These are phyloP conservation scores for Alternaria dauci DNA, from an alignment of 2,329 filamentous ascomycete genomes.

Conservation along the genomic window DNA sequence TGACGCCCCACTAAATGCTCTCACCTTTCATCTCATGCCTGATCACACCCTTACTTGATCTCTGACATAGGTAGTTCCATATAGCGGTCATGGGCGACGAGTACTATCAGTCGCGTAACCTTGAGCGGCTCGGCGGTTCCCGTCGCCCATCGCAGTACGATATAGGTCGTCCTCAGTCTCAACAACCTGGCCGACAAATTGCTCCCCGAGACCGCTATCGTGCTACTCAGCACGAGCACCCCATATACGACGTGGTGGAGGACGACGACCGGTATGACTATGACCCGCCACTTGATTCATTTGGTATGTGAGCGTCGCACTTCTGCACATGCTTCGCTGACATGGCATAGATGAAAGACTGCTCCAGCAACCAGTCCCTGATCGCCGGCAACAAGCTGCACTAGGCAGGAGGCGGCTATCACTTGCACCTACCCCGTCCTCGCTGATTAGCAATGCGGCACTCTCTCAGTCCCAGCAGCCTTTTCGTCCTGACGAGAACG, in stretches of 20 bases:
- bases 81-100: slow-evolving; percentile 31
- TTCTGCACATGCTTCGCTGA: not conserved
- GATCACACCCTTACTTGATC: not conserved
- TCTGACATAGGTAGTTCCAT: not conserved
- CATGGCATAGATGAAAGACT: slow-evolving; percentile 45
- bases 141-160: slow-evolving; percentile 21
- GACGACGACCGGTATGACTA: slow-evolving; percentile 33
- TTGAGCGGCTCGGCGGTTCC: slow-evolving; percentile 9
- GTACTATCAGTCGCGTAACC: slow-evolving; percentile 18
- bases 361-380: slow-evolving; percentile 41
- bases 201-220: slow-evolving; percentile 39
- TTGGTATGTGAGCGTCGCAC: slow-evolving; percentile 52
- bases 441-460: slow-evolving; percentile 10
- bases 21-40: not conserved
- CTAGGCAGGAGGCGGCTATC: slow-evolving; percentile 51
- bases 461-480: slow-evolving; percentile 13
- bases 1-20: slow-evolving; percentile 1
- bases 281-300: slow-evolving; percentile 54
- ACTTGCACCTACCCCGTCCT: slow-evolving; percentile 37
- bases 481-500: not conserved
- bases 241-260: slow-evolving; percentile 33
- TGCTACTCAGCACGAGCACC: slow-evolving; percentile 21
- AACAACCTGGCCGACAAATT: slow-evolving; percentile 12
- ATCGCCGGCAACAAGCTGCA: slow-evolving; percentile 47
- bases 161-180: slow-evolving; percentile 25